phyloP scores from a whole-genome alignment of 169 alveolate species.

The Plasmodium adleri region DNA sequence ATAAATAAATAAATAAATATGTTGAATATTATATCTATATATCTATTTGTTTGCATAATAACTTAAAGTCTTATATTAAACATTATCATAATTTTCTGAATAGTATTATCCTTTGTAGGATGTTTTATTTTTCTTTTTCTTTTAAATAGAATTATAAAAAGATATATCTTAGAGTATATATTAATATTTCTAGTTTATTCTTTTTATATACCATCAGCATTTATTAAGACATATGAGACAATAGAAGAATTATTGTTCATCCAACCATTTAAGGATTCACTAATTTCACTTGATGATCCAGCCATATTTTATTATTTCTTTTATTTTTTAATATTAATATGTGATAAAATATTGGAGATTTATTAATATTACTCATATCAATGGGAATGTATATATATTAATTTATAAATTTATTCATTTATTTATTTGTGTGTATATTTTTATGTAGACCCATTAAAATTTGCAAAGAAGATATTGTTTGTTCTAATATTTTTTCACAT shows the following conservation, averaged over 20 bases:
- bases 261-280: slow-evolving; percentile 73
- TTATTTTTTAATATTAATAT: not conserved
- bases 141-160: too few relatives aligned
- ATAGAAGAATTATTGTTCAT: slow-evolving; percentile 60
- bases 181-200: not conserved
- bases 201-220: slow-evolving; percentile 48
- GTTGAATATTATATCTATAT: not conserved
- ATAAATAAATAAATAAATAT: not conserved
- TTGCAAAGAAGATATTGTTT: too few relatives aligned
- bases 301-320: slow-evolving; percentile 43
- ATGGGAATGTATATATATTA: not conserved
- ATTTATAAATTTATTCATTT: not conserved
- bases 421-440: not conserved
- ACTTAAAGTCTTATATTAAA: too few relatives aligned
- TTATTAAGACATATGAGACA: slow-evolving; percentile 46
- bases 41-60: not conserved
- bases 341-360: not conserved
- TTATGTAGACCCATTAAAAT: too few relatives aligned
- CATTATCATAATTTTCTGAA: not conserved
- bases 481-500: too few relatives aligned
- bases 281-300: slow-evolving; percentile 69
- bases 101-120: not conserved
- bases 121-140: not conserved
- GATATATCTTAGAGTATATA: too few relatives aligned
- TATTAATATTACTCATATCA: not conserved